A percentile compares a stretch with the other conserved stretches of the same genome.
phyloP scores from a whole-genome alignment of 352 stramenopile genomes.

The Lagenidium sp. region DNA sequence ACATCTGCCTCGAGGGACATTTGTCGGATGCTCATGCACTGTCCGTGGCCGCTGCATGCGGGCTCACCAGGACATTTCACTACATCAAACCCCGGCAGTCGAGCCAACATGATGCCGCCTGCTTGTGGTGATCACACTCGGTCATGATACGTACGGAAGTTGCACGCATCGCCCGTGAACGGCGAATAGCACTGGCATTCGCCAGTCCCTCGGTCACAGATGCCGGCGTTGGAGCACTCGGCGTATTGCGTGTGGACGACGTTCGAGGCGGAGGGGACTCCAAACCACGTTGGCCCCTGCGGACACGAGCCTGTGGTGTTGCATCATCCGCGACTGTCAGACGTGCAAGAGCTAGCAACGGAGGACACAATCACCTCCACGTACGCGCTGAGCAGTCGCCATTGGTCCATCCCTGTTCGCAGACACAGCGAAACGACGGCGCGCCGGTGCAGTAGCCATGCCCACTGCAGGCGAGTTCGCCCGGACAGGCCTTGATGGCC shows the following conservation, averaged over 20 bases:
- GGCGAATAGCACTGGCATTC: constrained; percentile 52
- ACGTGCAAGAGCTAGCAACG: too few relatives aligned
- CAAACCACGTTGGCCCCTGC: constrained; percentile 54
- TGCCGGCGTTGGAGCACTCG: constrained; percentile 50
- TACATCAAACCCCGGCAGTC: too few relatives aligned
- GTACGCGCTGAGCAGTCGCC: constrained; percentile 60
- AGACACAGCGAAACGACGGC: constrained; percentile 50
- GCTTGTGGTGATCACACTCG: too few relatives aligned
- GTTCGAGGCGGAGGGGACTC: constrained; percentile 26
- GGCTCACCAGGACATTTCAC: constrained; percentile 53
- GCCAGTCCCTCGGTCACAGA: constrained; percentile 39
- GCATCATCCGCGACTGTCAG: too few relatives aligned
- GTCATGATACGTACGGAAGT: constrained; percentile 22
- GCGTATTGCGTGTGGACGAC: constrained; percentile 38
- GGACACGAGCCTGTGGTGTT: constrained; percentile 55
- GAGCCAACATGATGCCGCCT: too few relatives aligned
- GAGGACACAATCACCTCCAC: constrained; percentile 2
- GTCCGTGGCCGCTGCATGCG: constrained; percentile 56
- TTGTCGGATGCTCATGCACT: constrained; percentile 66
- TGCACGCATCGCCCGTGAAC: constrained; percentile 48
- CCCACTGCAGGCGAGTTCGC: constrained; percentile 63
- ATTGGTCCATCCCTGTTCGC: constrained; percentile 44
- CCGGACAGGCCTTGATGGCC: constrained; percentile 41
- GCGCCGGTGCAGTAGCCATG: constrained; percentile 52
- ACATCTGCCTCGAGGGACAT: constrained; percentile 50